Conservation (phyloP, 306 rosid species). For the Lathyrus aphaca region DNA sequence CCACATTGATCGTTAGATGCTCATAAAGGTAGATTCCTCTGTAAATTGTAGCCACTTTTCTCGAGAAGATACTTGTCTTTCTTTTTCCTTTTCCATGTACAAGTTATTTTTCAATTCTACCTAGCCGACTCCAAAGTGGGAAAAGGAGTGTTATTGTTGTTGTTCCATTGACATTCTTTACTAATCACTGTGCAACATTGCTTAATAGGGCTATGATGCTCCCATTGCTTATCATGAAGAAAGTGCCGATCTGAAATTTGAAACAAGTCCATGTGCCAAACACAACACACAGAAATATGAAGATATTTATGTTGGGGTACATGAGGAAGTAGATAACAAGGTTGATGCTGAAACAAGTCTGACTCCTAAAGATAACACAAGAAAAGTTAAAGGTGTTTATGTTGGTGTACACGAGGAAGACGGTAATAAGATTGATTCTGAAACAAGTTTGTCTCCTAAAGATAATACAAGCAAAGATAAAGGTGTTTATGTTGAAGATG, state of each 20-base stretch:
- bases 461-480: too few relatives aligned
- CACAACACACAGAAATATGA: slow-evolving; percentile 34
- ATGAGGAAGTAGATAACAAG: slow-evolving; percentile 48
- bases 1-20: background rate
- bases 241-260: slow-evolving; percentile 35
- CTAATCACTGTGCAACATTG: slow-evolving; percentile 34
- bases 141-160: slow-evolving; percentile 8
- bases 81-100: background rate
- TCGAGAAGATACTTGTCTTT: slow-evolving; percentile 3
- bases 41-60: slow-evolving; percentile 22
- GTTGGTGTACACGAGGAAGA: slow-evolving; percentile 64
- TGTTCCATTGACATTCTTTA: slow-evolving; percentile 38
- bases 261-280: slow-evolving; percentile 31
- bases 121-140: background rate
- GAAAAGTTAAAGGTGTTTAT: slow-evolving; percentile 61
- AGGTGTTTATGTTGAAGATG: too few relatives aligned
- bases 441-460: too few relatives aligned
- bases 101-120: slow-evolving; percentile 15
- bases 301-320: slow-evolving; percentile 71
- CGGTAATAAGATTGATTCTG: slow-evolving; percentile 29
- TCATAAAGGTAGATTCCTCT: background rate
- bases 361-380: slow-evolving; percentile 27
- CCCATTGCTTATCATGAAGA: slow-evolving; percentile 38
- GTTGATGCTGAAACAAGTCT: slow-evolving; percentile 34
- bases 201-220: slow-evolving; percentile 44